These are phyloP conservation scores for Phytopythium litorale DNA, from an alignment of 352 stramenopile species.

Conservation along the genomic window DNA sequence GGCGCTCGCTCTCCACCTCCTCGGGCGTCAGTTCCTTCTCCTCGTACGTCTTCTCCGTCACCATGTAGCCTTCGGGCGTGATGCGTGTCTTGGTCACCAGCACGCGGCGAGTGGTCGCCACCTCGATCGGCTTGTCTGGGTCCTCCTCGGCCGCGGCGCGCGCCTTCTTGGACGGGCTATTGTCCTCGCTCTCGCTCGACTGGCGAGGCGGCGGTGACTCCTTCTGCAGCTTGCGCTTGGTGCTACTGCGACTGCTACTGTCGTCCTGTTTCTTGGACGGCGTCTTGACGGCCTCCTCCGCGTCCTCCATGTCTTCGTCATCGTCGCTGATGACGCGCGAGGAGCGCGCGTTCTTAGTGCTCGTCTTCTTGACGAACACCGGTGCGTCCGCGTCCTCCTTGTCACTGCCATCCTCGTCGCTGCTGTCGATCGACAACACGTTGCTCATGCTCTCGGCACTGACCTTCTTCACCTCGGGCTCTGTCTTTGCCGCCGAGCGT, in stretches of 20 bases:
- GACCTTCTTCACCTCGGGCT: conserved; percentile 35
- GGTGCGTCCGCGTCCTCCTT: conserved; percentile 48
- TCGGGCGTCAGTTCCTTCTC: conserved; percentile 62
- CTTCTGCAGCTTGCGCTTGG: conserved; percentile 43
- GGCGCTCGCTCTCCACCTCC: conserved; percentile 47
- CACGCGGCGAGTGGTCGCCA: conserved; percentile 47
- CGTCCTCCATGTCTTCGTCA: conserved; percentile 52
- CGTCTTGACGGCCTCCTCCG: conserved; percentile 12
- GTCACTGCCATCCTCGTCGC: conserved; percentile 49
- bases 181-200: conserved; percentile 17
- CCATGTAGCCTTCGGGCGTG: conserved; percentile 83
- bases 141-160: conserved; percentile 24
- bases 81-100: conserved; percentile 71
- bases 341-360: conserved; percentile 15
- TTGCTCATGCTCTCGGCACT: conserved; percentile 53
- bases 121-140: conserved; percentile 12
- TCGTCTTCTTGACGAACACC: conserved; percentile 63
- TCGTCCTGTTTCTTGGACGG: conserved; percentile 14
- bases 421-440: conserved; percentile 66
- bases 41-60: conserved; percentile 73
- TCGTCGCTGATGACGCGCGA: conserved; percentile 73
- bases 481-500: conserved; percentile 13
- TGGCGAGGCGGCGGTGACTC: conserved; percentile 13
- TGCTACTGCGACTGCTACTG: conserved; percentile 9
- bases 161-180: conserved; percentile 11